Conservation (phyloP, 2,329 filamentous ascomycete species). For the Ustulina deusta region DNA sequence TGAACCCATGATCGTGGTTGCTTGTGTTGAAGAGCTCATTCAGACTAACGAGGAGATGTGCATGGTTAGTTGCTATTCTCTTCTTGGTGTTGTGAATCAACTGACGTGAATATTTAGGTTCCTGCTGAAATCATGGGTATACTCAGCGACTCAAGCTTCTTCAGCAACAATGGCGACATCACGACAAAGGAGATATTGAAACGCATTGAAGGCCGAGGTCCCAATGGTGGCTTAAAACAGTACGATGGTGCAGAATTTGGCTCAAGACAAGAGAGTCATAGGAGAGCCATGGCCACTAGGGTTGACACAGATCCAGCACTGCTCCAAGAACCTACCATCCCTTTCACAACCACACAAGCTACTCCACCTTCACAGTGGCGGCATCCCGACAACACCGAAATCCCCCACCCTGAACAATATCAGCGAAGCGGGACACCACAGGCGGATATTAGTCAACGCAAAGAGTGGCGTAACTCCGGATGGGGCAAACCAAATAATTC, state of each 20-base stretch:
- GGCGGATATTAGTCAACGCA: slow-evolving; percentile 58
- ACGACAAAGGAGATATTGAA: slow-evolving; percentile 98
- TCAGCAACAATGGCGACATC: slow-evolving; percentile 84
- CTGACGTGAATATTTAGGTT: slow-evolving; percentile 68
- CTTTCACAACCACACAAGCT: slow-evolving; percentile 57
- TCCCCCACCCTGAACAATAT: slow-evolving; percentile 60
- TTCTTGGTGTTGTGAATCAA: background rate
- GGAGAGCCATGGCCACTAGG: slow-evolving; percentile 67
- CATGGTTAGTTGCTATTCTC: slow-evolving; percentile 74
- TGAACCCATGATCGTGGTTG: slow-evolving; percentile 92
- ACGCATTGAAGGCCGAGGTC: slow-evolving; percentile 83
- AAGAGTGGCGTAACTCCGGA: slow-evolving; percentile 70
- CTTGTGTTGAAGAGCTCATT: slow-evolving; percentile 91
- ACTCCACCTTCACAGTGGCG: slow-evolving; percentile 65
- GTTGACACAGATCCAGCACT: slow-evolving; percentile 88
- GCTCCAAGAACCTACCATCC: slow-evolving; percentile 68
- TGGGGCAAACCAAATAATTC: slow-evolving; percentile 64
- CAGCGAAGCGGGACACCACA: slow-evolving; percentile 59
- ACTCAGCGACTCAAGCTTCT: slow-evolving; percentile 83
- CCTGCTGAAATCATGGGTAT: slow-evolving; percentile 91
- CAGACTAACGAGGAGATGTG: slow-evolving; percentile 96
- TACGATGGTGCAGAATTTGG: slow-evolving; percentile 70
- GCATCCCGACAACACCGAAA: slow-evolving; percentile 59
- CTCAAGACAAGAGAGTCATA: slow-evolving; percentile 67
- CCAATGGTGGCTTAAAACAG: slow-evolving; percentile 65